Conservation (phyloP, 306 rosid genomes). For the Trifolium repens region DNA sequence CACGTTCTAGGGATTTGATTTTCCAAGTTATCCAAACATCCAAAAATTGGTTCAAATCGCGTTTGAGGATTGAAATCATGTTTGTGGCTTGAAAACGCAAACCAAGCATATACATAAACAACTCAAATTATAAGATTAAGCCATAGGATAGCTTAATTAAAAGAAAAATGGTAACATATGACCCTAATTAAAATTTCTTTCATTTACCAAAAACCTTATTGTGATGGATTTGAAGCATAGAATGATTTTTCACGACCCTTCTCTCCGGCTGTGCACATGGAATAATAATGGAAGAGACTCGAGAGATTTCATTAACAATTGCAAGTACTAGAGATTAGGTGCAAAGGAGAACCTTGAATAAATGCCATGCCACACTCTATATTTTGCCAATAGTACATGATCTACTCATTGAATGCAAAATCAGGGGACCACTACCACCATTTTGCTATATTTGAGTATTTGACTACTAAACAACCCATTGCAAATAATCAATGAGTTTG, state of each 20-base stretch:
- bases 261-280: constrained; percentile 27
- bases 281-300: constrained; percentile 1
- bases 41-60: too few species aligned
- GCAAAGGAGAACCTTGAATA: constrained; percentile 31
- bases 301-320: neutral
- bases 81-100: too few species aligned
- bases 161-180: too few species aligned
- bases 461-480: constrained; percentile 21
- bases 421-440: constrained; percentile 32
- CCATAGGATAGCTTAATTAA: too few species aligned
- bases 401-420: constrained; percentile 35
- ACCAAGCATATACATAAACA: too few species aligned
- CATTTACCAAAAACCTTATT: too few species aligned
- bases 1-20: too few species aligned
- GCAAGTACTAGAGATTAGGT: constrained; percentile 19
- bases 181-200: too few species aligned
- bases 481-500: neutral
- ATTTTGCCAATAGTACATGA: constrained; percentile 7
- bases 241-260: neutral
- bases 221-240: too few species aligned
- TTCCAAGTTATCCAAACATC: too few species aligned
- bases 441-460: constrained; percentile 43
- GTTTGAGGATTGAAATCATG: too few species aligned
- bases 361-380: constrained; percentile 39
- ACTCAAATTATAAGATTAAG: too few species aligned